A percentile compares a stretch with the other conserved stretches of the same genome.
Conservation (phyloP, 1,284 basidiomycete genomes). For the Mycena sp. region DNA sequence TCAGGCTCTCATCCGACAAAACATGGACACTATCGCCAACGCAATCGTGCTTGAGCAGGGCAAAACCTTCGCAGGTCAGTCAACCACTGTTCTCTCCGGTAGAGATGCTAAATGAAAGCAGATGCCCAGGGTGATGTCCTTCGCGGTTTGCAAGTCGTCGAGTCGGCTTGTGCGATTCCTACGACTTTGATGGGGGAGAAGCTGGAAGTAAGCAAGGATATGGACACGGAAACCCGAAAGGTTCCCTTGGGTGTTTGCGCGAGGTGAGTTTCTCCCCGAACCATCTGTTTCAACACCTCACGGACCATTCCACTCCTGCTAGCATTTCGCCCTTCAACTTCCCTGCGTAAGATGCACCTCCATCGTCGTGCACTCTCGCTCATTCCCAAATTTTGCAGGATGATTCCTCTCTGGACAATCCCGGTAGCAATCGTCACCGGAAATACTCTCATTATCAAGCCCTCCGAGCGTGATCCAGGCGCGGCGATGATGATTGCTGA, state of each 20-base stretch:
- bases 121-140: slow-evolving; percentile 96
- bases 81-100: neutral
- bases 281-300: slow-evolving; percentile 13
- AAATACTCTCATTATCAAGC: slow-evolving; percentile 95
- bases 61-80: slow-evolving; percentile 81
- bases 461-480: slow-evolving; percentile 96
- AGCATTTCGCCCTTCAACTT: slow-evolving; percentile 95
- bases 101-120: slow-evolving; percentile 31
- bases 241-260: slow-evolving; percentile 85
- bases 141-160: slow-evolving; percentile 95
- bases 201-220: slow-evolving; percentile 95
- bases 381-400: slow-evolving; percentile 57
- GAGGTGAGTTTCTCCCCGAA: slow-evolving; percentile 51
- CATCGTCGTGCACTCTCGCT: slow-evolving; percentile 13
- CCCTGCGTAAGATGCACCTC: slow-evolving; percentile 71
- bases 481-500: slow-evolving; percentile 98
- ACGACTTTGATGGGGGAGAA: slow-evolving; percentile 89
- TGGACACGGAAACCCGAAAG: slow-evolving; percentile 92
- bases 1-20: slow-evolving; percentile 81
- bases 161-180: slow-evolving; percentile 87
- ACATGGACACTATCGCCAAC: slow-evolving; percentile 78
- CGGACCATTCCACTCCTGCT: slow-evolving; percentile 22
- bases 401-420: slow-evolving; percentile 98
- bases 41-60: slow-evolving; percentile 92
- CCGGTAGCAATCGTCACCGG: slow-evolving; percentile 91